Base-by-base conservation (phyloP, 208 protist genomes). In the Trypanosoma mega region DNA sequence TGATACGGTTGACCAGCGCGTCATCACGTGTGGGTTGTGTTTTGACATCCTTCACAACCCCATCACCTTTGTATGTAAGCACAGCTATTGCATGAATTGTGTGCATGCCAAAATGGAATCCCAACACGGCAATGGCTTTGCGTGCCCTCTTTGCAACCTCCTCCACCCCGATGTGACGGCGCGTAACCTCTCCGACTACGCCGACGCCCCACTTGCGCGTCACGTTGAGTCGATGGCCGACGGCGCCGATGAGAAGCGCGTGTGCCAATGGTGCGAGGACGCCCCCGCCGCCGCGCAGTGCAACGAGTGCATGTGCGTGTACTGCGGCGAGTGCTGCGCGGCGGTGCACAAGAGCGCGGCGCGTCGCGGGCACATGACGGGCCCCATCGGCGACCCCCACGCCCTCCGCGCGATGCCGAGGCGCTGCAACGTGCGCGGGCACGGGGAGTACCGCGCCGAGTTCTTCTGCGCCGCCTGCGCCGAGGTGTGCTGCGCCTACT, bases 401-500 rank as follows among this genome's bases (percentile, higher is more conserved):
- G 41, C 64, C 11, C 64, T 59, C 49, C 74, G 76, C 23, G 68
- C 48, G 43, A 80, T 88, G 46, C 43, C 63, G 9, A 74, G 63
- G 4, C 75, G 71, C 7, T 94, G 87, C 46, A 49, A 44, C 14
- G 44, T 80, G 43, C 67, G 62, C 18, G 76, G 74, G 9, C 87
- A 94, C 43, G 84, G 91, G 50, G 87, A 88, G 65, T 91, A 94
- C 54, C 71, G 76, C 23, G 74, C 76, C 11, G 84, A 91, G 74
- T 94, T 94, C 63, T 94, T 76, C 71, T 94, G 87, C 46, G 37
- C 52, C 4, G 56, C 73, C 30, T 94, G 87, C 53, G 79, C 75
- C 18, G 74, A 84, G 43, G 47, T 94, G 21, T 94, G 87, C 57
- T 94, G 87, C 58, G 87, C 87, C n/a, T 91, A 94, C 69, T 94